phyloP scores from a whole-genome alignment of 495 filamentous ascomycete genomes.

The Aspergillus indologenus region DNA sequence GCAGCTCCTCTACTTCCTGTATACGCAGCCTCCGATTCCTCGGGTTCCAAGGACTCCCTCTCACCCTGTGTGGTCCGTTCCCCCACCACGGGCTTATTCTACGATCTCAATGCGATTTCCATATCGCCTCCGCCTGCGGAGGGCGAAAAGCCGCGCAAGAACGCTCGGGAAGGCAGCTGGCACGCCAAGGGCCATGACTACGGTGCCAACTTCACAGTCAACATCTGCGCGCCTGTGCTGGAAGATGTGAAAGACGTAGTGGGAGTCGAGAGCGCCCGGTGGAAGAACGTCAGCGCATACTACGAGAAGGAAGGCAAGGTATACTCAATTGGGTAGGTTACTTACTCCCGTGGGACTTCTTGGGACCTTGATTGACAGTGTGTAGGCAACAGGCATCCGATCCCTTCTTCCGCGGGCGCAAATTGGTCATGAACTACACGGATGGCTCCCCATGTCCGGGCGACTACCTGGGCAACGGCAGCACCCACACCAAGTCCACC shows the following conservation, averaged over 20 bases:
- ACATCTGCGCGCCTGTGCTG: conserved; percentile 86
- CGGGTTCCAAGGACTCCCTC: conserved; percentile 25
- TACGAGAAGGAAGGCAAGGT: conserved; percentile 70
- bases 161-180: conserved; percentile 72
- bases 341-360: not conserved
- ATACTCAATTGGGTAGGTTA: conserved; percentile 78
- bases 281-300: conserved; percentile 87
- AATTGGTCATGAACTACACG: conserved; percentile 88
- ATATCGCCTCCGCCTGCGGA: conserved; percentile 51
- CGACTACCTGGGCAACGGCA: conserved; percentile 32
- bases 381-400: conserved; percentile 62
- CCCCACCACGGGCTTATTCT: conserved; percentile 72
- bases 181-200: conserved; percentile 81
- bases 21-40: conserved; percentile 27
- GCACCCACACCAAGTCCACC: conserved; percentile 69
- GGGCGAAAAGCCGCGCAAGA: conserved; percentile 55
- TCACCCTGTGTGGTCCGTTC: conserved; percentile 77
- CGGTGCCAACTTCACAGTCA: conserved; percentile 86
- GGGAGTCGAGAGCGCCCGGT: conserved; percentile 59
- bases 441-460: conserved; percentile 75
- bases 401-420: conserved; percentile 78
- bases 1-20: conserved; percentile 15
- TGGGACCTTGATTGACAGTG: not conserved
- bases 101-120: conserved; percentile 78
- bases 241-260: conserved; percentile 69